Conservation (phyloP, 331 rosid species). For the Spiraea crenata region DNA sequence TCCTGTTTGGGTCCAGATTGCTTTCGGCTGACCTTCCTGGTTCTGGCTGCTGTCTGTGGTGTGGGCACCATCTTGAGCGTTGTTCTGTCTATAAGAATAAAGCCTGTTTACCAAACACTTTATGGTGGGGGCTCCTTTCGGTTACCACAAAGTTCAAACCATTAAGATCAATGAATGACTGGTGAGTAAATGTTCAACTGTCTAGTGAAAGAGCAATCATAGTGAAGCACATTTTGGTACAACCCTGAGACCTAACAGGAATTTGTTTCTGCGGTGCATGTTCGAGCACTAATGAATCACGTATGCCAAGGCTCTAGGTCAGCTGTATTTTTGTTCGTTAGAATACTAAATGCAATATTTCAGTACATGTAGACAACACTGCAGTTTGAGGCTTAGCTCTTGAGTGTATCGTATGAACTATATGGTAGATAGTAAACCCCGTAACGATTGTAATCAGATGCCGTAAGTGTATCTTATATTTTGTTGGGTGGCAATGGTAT, state of each 20-base stretch:
- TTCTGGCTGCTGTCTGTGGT: constrained; percentile 51
- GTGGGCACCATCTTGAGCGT: constrained; percentile 53
- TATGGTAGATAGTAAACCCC: too few relatives aligned
- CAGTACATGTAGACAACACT: background rate
- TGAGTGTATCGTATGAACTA: background rate
- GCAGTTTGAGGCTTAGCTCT: constrained; percentile 2
- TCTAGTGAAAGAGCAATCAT: background rate
- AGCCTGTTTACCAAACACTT: constrained; percentile 69
- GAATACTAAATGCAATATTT: background rate
- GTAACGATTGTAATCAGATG: too few relatives aligned
- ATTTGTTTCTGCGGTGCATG: background rate
- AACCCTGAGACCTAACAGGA: background rate
- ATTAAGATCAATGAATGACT: constrained; percentile 12
- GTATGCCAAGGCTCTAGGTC: background rate
- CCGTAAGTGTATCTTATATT: background rate
- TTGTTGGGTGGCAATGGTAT: background rate
- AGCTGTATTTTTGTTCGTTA: background rate
- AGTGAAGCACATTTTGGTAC: background rate
- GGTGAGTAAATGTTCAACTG: background rate
- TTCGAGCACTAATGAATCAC: background rate
- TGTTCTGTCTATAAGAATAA: constrained; percentile 50
- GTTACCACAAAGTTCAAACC: constrained; percentile 46
- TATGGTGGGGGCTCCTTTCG: constrained; percentile 75
- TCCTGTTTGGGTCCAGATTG: constrained; percentile 68
- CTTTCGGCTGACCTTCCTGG: constrained; percentile 62